These are phyloP conservation scores for Podosphaera fusca DNA, from an alignment of 2,329 filamentous ascomycete genomes.

Conservation along the genomic window DNA sequence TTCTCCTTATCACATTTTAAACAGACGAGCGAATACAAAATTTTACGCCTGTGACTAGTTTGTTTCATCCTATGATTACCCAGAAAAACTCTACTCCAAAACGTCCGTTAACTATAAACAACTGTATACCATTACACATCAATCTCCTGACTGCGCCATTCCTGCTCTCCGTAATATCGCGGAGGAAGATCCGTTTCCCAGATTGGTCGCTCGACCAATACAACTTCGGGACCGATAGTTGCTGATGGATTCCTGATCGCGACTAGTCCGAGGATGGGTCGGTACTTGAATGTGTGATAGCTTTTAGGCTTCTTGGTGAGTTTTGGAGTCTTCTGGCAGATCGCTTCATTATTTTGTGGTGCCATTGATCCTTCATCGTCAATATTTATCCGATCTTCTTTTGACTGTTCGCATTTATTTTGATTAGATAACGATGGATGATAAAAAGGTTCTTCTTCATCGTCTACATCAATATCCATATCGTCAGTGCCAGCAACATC, in stretches of 20 bases:
- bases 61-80: no score
- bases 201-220: conserved; percentile 68
- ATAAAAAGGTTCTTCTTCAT: not conserved
- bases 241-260: conserved; percentile 17
- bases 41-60: no score
- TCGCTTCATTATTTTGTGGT: no score
- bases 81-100: no score
- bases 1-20: no score
- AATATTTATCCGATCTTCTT: conserved; percentile 17
- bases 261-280: conserved; percentile 63
- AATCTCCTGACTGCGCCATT: conserved; percentile 17
- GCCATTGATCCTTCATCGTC: not conserved
- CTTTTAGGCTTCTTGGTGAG: not conserved
- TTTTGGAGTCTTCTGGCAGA: no score
- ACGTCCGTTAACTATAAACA: no score
- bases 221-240: conserved; percentile 41
- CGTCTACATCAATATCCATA: conserved; percentile 16
- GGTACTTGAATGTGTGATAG: conserved; percentile 84
- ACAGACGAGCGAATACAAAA: no score
- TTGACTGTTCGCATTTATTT: conserved; percentile 1
- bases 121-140: not conserved
- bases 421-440: no score
- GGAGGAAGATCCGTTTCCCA: conserved; percentile 63
- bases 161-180: conserved; percentile 37
- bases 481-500: not conserved